Evolutionary conservation across 2,329 filamentous ascomycete species (phyloP).

Genomic region (Neurospora sp.): DNA sequence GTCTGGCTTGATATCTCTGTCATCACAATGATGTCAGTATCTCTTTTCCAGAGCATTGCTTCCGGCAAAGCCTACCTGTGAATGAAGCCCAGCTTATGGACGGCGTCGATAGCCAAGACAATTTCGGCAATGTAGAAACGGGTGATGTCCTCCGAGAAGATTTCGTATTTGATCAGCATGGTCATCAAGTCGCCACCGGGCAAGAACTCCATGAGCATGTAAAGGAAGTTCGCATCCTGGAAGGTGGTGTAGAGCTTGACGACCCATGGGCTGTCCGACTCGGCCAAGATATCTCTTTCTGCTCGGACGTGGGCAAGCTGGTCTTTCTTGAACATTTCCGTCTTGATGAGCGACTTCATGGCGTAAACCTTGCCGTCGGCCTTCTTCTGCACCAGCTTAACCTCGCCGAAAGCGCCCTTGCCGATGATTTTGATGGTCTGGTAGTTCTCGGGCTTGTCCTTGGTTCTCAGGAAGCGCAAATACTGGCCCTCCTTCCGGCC

Average conservation of each 20-base stretch:
- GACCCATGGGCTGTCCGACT: constrained; percentile 99
- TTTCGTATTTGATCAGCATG: constrained; percentile 99
- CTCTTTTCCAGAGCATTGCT: neutral
- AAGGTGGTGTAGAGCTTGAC: constrained; percentile 98
- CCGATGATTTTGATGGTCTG: constrained; percentile 95
- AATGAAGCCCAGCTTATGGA: constrained; percentile 96
- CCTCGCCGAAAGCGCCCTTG: constrained; percentile 97
- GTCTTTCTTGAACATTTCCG: constrained; percentile 99
- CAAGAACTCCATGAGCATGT: constrained; percentile 99
- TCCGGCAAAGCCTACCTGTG: constrained; percentile 61
- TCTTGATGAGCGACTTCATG: constrained; percentile 96
- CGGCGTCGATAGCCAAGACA: constrained; percentile 94
- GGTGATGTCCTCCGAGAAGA: constrained; percentile 97
- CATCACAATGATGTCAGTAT: neutral
- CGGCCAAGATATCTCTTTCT: constrained; percentile 93
- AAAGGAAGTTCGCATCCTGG: constrained; percentile 91
- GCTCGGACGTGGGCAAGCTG: constrained; percentile 95
- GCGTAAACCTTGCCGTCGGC: constrained; percentile 95
- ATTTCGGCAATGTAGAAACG: constrained; percentile 99
- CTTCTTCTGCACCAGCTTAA: constrained; percentile 94
- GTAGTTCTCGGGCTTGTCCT: constrained; percentile 91
- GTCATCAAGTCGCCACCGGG: constrained; percentile 98
- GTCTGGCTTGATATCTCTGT: constrained; percentile 95
- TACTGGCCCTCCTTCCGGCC: constrained; percentile 87
- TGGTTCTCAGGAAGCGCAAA: constrained; percentile 85